Conservation (phyloP, 1,284 basidiomycete genomes). For the Tausonia pullulans region DNA sequence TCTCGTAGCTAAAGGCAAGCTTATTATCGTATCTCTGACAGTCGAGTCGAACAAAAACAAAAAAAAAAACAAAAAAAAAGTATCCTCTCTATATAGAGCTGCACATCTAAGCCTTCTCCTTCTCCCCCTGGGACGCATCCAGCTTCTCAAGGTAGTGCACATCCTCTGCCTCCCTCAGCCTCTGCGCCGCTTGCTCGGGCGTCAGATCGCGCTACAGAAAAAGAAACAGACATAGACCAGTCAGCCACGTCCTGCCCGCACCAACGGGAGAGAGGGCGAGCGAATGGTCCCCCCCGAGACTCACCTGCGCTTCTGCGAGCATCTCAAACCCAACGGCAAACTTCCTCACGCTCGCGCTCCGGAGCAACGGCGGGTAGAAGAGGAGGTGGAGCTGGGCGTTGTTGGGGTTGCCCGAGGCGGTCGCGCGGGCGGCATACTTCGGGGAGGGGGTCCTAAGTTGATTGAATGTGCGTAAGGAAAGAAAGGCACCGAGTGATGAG, state of each 20-base stretch:
- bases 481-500: not conserved
- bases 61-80: too few relatives aligned
- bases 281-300: not conserved
- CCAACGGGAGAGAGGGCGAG: not conserved
- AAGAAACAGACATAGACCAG: not conserved
- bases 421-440: not conserved
- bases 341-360: conserved; percentile 74
- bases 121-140: not conserved
- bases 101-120: not conserved
- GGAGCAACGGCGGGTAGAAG: conserved; percentile 75
- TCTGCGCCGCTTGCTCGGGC: conserved; percentile 71
- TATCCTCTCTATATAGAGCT: too few relatives aligned
- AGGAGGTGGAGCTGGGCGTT: conserved; percentile 78
- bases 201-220: conserved; percentile 60
- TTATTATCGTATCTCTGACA: too few relatives aligned
- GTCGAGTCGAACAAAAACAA: too few relatives aligned
- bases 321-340: conserved; percentile 92
- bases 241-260: not conserved
- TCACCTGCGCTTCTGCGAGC: conserved; percentile 70
- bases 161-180: conserved; percentile 45
- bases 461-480: not conserved
- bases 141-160: conserved; percentile 42
- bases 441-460: not conserved
- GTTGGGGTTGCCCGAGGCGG: conserved; percentile 32
- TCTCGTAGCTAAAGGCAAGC: too few relatives aligned